phyloP scores from a whole-genome alignment of 2,329 filamentous ascomycete genomes.

The Fusarium camptoceras region DNA sequence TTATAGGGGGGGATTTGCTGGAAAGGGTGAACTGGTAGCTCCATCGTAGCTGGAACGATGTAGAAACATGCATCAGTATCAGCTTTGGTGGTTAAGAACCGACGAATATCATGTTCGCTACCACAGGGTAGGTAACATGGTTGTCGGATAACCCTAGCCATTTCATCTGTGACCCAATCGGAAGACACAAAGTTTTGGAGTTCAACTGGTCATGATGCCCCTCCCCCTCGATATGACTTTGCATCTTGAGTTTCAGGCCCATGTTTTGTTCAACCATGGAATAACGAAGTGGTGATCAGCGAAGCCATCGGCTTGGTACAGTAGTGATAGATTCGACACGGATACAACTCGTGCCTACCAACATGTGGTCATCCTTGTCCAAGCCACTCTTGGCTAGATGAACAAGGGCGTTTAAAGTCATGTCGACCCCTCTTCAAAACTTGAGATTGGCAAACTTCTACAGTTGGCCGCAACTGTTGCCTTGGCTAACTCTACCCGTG shows the following conservation, averaged over 20 bases:
- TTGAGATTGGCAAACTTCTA: background rate
- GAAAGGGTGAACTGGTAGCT: background rate
- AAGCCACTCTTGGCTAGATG: background rate
- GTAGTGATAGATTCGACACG: background rate
- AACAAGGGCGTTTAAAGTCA: background rate
- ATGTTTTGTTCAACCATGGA: slow-evolving; percentile 7
- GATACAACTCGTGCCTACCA: background rate
- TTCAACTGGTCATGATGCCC: slow-evolving; percentile 15
- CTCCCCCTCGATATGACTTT: slow-evolving; percentile 14
- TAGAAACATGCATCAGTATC: background rate
- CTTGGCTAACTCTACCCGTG: background rate
- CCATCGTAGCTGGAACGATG: background rate
- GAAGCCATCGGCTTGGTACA: background rate
- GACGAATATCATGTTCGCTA: background rate
- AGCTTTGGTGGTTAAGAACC: background rate
- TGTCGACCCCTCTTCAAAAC: slow-evolving; percentile 10
- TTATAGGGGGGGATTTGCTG: background rate
- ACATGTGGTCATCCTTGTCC: background rate
- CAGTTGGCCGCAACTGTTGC: background rate
- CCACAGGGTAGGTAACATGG: slow-evolving; percentile 18
- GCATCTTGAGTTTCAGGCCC: slow-evolving; percentile 8
- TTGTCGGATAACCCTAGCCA: background rate
- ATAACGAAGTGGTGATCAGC: background rate
- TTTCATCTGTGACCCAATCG: background rate
- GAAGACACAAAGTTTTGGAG: background rate